Conservation (phyloP, 2,329 filamentous ascomycete species). For the Neonectria coccinea region DNA sequence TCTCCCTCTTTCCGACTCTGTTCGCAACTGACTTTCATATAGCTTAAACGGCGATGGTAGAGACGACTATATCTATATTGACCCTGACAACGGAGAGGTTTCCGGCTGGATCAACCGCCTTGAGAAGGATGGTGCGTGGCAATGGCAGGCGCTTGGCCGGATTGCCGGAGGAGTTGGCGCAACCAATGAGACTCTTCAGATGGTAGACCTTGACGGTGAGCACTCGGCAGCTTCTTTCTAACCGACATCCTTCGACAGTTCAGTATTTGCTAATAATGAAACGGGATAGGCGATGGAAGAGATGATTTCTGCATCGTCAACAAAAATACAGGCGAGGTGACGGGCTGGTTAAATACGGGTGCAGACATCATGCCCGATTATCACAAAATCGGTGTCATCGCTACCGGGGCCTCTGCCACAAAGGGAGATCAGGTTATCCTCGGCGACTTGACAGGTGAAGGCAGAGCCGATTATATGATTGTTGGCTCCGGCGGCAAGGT, state of each 20-base stretch:
- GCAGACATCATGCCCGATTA: not conserved
- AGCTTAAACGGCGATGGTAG: constrained; percentile 23
- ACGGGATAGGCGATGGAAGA: constrained; percentile 6
- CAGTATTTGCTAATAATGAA: not conserved
- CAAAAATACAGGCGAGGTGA: not conserved
- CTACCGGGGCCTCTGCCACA: not conserved
- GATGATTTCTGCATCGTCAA: constrained; percentile 6
- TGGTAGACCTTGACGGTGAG: not conserved
- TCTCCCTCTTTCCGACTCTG: not conserved
- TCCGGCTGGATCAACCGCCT: constrained; percentile 21
- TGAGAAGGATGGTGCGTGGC: not conserved
- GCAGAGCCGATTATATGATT: constrained; percentile 14
- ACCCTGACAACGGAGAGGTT: constrained; percentile 10
- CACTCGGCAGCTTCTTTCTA: not conserved
- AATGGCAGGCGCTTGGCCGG: not conserved
- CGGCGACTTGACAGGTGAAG: constrained; percentile 18
- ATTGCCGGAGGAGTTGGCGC: not conserved
- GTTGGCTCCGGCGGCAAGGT: constrained; percentile 10
- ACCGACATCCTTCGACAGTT: not conserved
- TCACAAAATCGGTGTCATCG: constrained; percentile 5
- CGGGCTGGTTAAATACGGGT: not conserved
- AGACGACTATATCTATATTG: constrained; percentile 20
- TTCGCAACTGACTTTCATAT: not conserved
- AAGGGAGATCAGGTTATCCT: not conserved
- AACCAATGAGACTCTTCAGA: not conserved